Percentiles rank a stretch among this genome's conserved stretches.
Evolutionary conservation across 2,329 filamentous ascomycete genomes (phyloP).

Genomic region (Ambrosiella cleistominuta): DNA sequence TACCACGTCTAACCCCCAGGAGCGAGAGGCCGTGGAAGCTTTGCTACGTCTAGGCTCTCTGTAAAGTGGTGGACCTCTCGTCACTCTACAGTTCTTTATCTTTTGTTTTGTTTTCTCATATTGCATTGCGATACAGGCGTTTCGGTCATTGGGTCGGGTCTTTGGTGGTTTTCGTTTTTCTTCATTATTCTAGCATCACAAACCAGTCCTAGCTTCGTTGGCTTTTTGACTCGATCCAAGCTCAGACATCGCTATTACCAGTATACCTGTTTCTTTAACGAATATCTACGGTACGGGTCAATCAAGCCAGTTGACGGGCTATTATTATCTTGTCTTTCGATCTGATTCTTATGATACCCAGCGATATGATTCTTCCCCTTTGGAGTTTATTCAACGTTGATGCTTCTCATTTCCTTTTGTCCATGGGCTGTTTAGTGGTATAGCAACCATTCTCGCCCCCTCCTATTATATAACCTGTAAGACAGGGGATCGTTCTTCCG

Average conservation of each 20-base stretch:
- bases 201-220: background rate
- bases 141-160: slow-evolving; percentile 5
- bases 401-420: background rate
- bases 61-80: background rate
- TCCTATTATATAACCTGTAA: too few relatives aligned
- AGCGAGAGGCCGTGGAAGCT: slow-evolving; percentile 67
- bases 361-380: background rate
- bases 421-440: background rate
- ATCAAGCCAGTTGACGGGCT: background rate
- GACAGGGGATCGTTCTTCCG: too few relatives aligned
- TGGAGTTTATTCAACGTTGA: background rate
- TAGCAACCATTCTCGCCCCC: too few relatives aligned
- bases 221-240: background rate
- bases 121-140: slow-evolving; percentile 5
- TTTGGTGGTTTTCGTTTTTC: slow-evolving; percentile 1
- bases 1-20: slow-evolving; percentile 41
- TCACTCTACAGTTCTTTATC: background rate
- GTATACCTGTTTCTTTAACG: too few relatives aligned
- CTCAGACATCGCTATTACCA: background rate
- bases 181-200: background rate
- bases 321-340: background rate
- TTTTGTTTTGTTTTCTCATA: slow-evolving; percentile 4
- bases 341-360: background rate
- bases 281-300: background rate
- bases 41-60: slow-evolving; percentile 52